Evolutionary conservation across 2,329 filamentous ascomycete species (phyloP).

Genomic region (Fusarium scirpi): DNA sequence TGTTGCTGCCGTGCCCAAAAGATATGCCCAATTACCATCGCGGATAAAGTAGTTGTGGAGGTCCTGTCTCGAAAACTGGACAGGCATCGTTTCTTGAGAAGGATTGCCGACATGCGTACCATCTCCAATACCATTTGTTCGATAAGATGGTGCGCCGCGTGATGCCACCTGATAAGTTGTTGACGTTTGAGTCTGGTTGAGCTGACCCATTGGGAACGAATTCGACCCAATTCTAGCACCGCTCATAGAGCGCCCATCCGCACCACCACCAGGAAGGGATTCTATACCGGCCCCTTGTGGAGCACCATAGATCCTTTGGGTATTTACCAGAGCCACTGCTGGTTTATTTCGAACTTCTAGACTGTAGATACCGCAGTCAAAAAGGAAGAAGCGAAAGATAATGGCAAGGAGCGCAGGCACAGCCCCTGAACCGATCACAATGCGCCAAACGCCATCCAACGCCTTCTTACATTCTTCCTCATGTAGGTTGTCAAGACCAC

Average conservation of each 20-base stretch:
- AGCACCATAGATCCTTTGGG: constrained; percentile 68
- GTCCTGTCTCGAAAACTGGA: constrained; percentile 63
- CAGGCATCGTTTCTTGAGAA: constrained; percentile 54
- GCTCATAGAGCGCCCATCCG: constrained; percentile 32
- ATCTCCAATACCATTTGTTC: constrained; percentile 34
- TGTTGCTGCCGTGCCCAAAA: constrained; percentile 58
- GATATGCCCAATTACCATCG: constrained; percentile 53
- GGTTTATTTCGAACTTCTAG: constrained; percentile 74
- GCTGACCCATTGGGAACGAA: constrained; percentile 39
- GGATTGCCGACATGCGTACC: constrained; percentile 48
- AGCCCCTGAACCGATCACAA: constrained; percentile 74
- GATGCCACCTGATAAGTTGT: constrained; percentile 44
- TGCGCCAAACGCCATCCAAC: constrained; percentile 74
- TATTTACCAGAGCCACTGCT: constrained; percentile 68
- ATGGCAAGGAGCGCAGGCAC: constrained; percentile 73
- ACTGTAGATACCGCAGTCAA: constrained; percentile 73
- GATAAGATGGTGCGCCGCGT: constrained; percentile 37
- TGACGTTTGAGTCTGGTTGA: constrained; percentile 31
- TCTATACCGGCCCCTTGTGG: constrained; percentile 39
- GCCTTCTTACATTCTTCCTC: constrained; percentile 59
- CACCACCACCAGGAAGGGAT: constrained; percentile 28
- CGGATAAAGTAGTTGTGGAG: constrained; percentile 64
- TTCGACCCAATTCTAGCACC: constrained; percentile 22
- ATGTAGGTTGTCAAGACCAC: constrained; percentile 60
- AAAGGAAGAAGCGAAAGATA: constrained; percentile 74